Percentiles rank a stretch among this genome's conserved stretches.
These are phyloP conservation scores for Lepidium sativum DNA, from an alignment of 345 rosid species.

Conservation along the genomic window DNA sequence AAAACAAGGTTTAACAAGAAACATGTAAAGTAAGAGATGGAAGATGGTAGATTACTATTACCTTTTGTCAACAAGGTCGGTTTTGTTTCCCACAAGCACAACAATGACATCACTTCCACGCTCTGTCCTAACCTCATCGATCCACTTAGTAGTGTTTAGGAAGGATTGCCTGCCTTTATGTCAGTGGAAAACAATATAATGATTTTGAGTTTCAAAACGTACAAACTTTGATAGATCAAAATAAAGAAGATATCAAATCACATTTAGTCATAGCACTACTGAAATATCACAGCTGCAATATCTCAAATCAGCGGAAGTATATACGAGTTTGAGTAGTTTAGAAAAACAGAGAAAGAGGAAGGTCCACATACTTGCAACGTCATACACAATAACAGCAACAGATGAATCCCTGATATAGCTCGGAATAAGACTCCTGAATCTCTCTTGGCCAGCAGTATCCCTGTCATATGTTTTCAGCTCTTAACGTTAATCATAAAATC, in stretches of 20 bases:
- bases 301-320: neutral
- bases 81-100: conserved; percentile 83
- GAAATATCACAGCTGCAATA: neutral
- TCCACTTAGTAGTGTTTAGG: conserved; percentile 76
- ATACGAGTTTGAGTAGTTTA: neutral
- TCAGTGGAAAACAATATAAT: neutral
- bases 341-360: conserved; percentile 1
- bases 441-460: conserved; percentile 89
- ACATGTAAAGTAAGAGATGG: neutral
- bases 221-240: neutral
- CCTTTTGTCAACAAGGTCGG: conserved; percentile 91
- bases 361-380: conserved; percentile 61
- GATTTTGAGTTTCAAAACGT: neutral
- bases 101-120: conserved; percentile 88
- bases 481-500: neutral
- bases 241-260: neutral
- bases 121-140: conserved; percentile 83
- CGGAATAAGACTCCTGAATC: conserved; percentile 88
- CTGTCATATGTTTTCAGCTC: conserved; percentile 25
- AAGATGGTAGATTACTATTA: conserved; percentile 8
- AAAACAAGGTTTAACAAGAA: neutral
- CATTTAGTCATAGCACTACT: neutral
- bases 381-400: conserved; percentile 79
- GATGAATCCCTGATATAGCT: conserved; percentile 84
- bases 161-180: conserved; percentile 71